These are phyloP conservation scores for Catharanthus roseus DNA, from an alignment of 257 asterid species.

Conservation along the genomic window DNA sequence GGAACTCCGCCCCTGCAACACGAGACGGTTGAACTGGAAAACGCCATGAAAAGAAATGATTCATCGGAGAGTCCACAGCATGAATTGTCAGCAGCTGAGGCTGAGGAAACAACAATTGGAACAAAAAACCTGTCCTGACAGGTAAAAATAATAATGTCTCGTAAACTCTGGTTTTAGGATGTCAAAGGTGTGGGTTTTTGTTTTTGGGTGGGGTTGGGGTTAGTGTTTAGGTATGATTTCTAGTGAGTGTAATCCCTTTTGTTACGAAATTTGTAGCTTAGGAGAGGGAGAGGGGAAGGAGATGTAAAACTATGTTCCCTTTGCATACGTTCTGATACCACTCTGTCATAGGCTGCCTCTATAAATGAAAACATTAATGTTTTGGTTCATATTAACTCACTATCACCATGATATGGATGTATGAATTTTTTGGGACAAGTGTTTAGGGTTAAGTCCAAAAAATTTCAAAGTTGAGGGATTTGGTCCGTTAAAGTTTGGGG, in stretches of 20 bases:
- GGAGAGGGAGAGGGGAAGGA: background rate
- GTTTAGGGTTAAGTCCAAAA: no score
- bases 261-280: background rate
- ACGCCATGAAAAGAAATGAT: conserved; percentile 5
- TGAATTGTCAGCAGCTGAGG: background rate
- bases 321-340: background rate
- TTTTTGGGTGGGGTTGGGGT: background rate
- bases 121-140: conserved; percentile 20
- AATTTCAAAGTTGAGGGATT: no score
- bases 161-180: background rate
- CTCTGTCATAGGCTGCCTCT: no score
- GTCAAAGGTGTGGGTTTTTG: background rate
- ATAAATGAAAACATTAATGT: no score
- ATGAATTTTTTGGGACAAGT: no score
- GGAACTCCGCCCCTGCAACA: conserved; percentile 25
- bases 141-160: conserved; percentile 5
- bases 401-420: no score
- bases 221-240: background rate
- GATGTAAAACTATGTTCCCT: background rate
- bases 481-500: no score
- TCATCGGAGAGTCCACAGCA: conserved; percentile 23
- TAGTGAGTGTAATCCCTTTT: background rate
- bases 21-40: conserved; percentile 6
- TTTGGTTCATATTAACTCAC: no score
- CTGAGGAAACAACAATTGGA: conserved; percentile 14